Conservation (phyloP, 371 early-diverging fungal genomes). For the Phascolomyces articulosus region DNA sequence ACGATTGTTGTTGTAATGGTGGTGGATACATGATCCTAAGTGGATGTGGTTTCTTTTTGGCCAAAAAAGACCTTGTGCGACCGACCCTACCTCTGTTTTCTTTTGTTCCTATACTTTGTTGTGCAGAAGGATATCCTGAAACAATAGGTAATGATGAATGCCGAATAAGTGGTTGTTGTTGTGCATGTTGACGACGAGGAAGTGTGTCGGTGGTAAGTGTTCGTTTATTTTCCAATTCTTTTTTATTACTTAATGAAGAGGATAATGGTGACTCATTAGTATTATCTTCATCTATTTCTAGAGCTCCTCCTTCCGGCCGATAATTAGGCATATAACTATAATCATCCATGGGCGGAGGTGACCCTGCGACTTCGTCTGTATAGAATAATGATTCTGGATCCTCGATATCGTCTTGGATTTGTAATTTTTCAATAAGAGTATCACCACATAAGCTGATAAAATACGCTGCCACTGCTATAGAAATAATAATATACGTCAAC, state of each 20-base stretch:
- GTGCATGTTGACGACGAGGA: neutral
- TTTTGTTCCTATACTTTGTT: neutral
- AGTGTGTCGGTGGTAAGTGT: too few species aligned
- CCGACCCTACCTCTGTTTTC: too few species aligned
- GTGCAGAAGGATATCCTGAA: neutral
- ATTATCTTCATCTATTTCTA: neutral
- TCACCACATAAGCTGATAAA: slow-evolving; percentile 30
- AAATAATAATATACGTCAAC: slow-evolving; percentile 22
- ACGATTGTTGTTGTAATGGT: too few species aligned
- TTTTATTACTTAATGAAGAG: neutral
- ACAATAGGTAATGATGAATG: neutral
- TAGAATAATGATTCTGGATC: neutral
- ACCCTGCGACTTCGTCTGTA: neutral
- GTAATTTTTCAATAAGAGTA: slow-evolving; percentile 18
- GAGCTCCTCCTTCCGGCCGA: neutral
- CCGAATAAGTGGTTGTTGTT: neutral
- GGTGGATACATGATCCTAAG: neutral
- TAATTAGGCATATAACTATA: neutral
- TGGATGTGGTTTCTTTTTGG: neutral
- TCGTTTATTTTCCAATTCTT: neutral
- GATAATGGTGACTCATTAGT: too few species aligned
- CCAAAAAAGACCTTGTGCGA: too few species aligned
- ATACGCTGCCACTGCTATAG: slow-evolving; percentile 27
- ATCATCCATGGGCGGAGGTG: neutral
- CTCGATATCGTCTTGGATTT: slow-evolving; percentile 17